Base-by-base conservation (phyloP, 495 filamentous ascomycete genomes). In the Staphylotrichum longicolle region DNA sequence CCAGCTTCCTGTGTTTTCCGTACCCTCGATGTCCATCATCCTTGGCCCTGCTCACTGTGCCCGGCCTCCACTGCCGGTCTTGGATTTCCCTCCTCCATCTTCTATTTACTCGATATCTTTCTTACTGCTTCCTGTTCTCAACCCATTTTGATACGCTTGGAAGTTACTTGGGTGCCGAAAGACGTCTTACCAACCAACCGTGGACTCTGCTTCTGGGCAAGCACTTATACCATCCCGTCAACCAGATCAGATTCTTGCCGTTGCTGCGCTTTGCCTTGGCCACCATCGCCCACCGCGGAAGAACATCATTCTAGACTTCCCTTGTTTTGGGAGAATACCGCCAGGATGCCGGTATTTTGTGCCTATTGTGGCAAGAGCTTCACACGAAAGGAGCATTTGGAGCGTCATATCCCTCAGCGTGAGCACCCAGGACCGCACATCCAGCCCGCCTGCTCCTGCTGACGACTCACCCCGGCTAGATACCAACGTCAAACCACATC, bases 371-470 rank as follows among this genome's bases (percentile, higher is more conserved):
- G 85, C 33, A 84, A 83, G 72, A 77, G 73, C 53, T 88, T 88
- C 66, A 85, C 83, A 44, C 75, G 85, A 64, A 86, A 86, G 72
- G 85, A 88, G 64, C 85, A 88, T 70, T 73, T 86, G 30, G 84
- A 87, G 64, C 75, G 85, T 57, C 85, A 88, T 61, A 76, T 87
- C 37, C 78, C 85, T 9, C 82, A 69, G 35, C 85, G 85, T 88
- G 71, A 75, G 84, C 44, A 55, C 12, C 32, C 34, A n/a, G 27
- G 32, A 42, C 7, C 40, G 4, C 47, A 39, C 9, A 41, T n/a
- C 5, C 42, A 7, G 50, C 12, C 20, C 14, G 30, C 15, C 30
- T 10, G n/a, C 20, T 39, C 8, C 45, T 41, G 55, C 70, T 78
- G 50, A 78, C 66, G 9, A 3, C 14, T 32, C 5, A 32, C 32